These are phyloP conservation scores for Schizonepeta tenuifolia DNA, from an alignment of 257 asterid genomes.

Conservation along the genomic window DNA sequence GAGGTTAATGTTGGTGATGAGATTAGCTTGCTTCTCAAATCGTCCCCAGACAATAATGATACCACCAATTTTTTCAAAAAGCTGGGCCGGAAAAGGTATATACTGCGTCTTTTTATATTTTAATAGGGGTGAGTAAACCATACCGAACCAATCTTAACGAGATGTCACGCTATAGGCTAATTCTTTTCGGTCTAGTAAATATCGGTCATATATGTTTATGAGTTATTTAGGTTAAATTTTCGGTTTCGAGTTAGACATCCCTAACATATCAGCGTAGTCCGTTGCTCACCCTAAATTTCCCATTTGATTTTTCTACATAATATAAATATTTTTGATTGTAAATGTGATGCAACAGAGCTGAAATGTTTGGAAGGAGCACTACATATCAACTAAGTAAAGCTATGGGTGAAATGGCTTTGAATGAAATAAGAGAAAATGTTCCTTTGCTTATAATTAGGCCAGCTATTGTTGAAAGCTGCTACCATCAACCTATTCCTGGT, in stretches of 20 bases:
- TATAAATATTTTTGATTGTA: too few species aligned
- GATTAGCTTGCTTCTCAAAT: constrained; percentile 27
- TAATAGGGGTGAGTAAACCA: too few species aligned
- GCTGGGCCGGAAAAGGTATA: constrained; percentile 33
- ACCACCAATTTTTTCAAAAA: constrained; percentile 2
- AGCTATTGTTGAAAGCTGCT: constrained; percentile 44
- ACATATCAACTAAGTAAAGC: constrained; percentile 55
- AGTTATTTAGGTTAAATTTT: too few species aligned
- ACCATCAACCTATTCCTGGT: constrained; percentile 50
- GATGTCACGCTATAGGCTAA: too few species aligned
- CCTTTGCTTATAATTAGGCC: constrained; percentile 56
- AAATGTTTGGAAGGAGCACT: constrained; percentile 45
- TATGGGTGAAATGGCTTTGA: constrained; percentile 55
- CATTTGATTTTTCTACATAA: too few species aligned
- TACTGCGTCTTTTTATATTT: too few species aligned
- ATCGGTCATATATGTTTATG: too few species aligned
- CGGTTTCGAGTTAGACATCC: too few species aligned
- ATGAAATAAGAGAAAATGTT: constrained; percentile 46
- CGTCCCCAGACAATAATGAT: constrained; percentile 19
- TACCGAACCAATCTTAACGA: too few species aligned
- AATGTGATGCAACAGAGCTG: constrained; percentile 35
- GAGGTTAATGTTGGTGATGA: constrained; percentile 25
- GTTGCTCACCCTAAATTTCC: too few species aligned
- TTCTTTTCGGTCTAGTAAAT: too few species aligned
- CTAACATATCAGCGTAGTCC: too few species aligned